A percentile compares a stretch with the other conserved stretches of the same genome.
Evolutionary conservation across 176 grass and related monocot species (phyloP).

Genomic region (Oryza meridionalis): DNA sequence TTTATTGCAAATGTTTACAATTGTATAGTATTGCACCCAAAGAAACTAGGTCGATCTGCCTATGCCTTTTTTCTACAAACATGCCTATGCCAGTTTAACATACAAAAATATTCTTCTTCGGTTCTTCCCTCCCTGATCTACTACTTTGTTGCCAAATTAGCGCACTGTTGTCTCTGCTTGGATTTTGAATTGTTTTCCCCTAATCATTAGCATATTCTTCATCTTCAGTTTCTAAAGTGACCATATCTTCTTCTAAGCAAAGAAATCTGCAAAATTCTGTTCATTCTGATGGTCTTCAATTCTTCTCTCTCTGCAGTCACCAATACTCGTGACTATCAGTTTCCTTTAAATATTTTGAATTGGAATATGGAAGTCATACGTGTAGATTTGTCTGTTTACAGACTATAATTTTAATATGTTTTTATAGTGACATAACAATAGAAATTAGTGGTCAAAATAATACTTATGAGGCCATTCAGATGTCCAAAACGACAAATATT

Average conservation of each 20-base stretch:
- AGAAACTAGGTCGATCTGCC: background rate
- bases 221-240: background rate
- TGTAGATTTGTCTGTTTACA: background rate
- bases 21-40: background rate
- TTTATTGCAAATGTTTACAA: slow-evolving; percentile 8
- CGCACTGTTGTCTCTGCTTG: background rate
- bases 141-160: slow-evolving; percentile 4
- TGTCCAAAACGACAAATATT: background rate
- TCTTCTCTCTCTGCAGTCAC: background rate
- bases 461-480: background rate
- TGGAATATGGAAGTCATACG: background rate
- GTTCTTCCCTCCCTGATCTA: background rate
- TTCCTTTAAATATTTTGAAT: background rate
- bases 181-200: background rate
- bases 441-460: background rate
- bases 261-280: slow-evolving; percentile 1
- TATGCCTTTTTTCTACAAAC: background rate
- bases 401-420: background rate
- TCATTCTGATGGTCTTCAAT: slow-evolving; percentile 15
- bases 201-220: background rate
- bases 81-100: background rate
- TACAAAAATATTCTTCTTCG: background rate
- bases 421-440: background rate
- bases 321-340: background rate
- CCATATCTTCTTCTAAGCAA: background rate